phyloP scores from a whole-genome alignment of 768 basidiomycete genomes.

The Punctularia strigosozonata region DNA sequence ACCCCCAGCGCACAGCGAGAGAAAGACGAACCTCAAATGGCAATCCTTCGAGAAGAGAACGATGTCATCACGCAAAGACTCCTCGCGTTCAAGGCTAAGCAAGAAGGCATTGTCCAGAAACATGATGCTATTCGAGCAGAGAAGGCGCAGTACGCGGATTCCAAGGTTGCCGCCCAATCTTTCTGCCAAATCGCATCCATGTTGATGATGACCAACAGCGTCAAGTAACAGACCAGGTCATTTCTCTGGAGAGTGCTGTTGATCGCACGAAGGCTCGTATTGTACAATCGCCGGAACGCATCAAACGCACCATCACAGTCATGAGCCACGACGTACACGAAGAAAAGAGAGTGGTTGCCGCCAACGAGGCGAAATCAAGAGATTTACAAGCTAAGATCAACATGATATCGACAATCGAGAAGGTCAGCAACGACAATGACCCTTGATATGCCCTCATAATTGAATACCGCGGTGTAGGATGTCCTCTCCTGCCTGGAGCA shows the following conservation, averaged over 20 bases:
- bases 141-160: slow-evolving; percentile 48
- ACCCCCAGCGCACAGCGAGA: slow-evolving; percentile 42
- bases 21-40: slow-evolving; percentile 59
- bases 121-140: slow-evolving; percentile 65
- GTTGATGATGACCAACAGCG: too few relatives aligned
- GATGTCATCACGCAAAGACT: slow-evolving; percentile 49
- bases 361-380: slow-evolving; percentile 62
- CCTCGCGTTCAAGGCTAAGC: slow-evolving; percentile 57
- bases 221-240: too few relatives aligned
- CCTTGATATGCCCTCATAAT: not conserved
- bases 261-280: slow-evolving; percentile 59
- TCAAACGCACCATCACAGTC: slow-evolving; percentile 69
- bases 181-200: too few relatives aligned
- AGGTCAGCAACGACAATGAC: slow-evolving; percentile 29
- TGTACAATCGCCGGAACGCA: slow-evolving; percentile 86
- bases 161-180: too few relatives aligned
- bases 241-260: too few relatives aligned
- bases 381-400: slow-evolving; percentile 70
- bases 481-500: slow-evolving; percentile 63
- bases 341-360: slow-evolving; percentile 54
- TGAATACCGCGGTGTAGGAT: slow-evolving; percentile 32
- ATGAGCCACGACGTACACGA: slow-evolving; percentile 59
- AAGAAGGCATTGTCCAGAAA: slow-evolving; percentile 45
- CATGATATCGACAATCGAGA: slow-evolving; percentile 62
- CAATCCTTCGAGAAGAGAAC: slow-evolving; percentile 49